Base-by-base conservation (phyloP, 345 rosid species). In the Sisymbrium irio region DNA sequence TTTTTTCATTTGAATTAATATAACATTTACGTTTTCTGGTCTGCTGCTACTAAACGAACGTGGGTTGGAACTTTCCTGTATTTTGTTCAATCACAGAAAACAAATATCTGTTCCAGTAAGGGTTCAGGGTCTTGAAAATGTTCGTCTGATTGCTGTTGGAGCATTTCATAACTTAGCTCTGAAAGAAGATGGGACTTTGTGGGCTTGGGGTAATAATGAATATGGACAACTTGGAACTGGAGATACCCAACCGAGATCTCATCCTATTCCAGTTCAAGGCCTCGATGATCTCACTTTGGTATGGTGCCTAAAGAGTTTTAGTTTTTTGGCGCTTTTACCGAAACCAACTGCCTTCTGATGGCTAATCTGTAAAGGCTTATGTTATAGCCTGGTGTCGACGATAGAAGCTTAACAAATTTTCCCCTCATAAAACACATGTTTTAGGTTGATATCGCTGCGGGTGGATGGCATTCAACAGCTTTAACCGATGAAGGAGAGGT, bases 171-270 rank as follows among this genome's bases (percentile, higher is more conserved):
- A 96, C 78, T 82, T 96, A 80, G 98, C 98, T 74, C 95, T 96
- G 62, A 83, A 92, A 79, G 97, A 90, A 78, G 95, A 93, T 78
- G 98, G 97, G 65, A 81, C 87, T 58, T 75, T 92, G 81, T 89
- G 96, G 99, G 98, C 97, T 32, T 96, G 98, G 99, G 99, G 99
- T 46, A 96, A 88, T 77, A 96, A 96, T 65, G 99, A 96, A 79
- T 96, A 96, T 53, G 98, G 99, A 75, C 99, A 96, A 76, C 99
- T 96, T 81, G 99, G 99, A 60, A 96, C 97, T 4, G 98, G 99
- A 9, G 99, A 96, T 80, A 96, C 98, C 69, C 99, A 96, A 69
- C 99, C 99, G 15, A 88, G 97, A 86, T 96, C 99, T 6, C 90
- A 89, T 53, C 97, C 99, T 75, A 86, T 92, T 77, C 87, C 80